Evolutionary conservation across 176 grass and related monocot species (phyloP), one percentile per base, ranked within the genome.

Genomic region (Carex scoparia): DNA sequence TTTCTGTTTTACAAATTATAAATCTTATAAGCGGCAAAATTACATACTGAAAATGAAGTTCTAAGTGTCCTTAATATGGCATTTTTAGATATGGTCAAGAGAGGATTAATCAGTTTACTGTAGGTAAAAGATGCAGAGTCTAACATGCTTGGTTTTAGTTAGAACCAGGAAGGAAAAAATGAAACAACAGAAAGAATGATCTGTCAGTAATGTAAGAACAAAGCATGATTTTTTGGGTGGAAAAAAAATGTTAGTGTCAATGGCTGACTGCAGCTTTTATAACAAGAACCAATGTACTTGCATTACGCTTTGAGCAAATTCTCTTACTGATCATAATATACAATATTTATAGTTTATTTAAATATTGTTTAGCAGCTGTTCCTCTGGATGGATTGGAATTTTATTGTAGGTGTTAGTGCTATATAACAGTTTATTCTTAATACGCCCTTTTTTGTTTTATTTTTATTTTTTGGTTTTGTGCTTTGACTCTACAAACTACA

Each of bases 1-100:
- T 87, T 94, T 58, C 18, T 44, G 33, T 59, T 61, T 84, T 87
- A 83, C 40, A 81, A 72, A n/a, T 76, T 85, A 19, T 7, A 62
- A 81, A 48, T 86, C 59, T 38, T 60, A 28, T 19, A 79, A 83
- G 80, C 70, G 3, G n/a, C 71, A 9, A 53, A 86, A 42, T 32
- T 40, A 67, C 61, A 56, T 53, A 46, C 69, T 48, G 5, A 30
- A 54, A 53, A 53, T 75, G 3, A 53, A 53, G 15, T 51, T 53
- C 18, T 6, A 75, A 42, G 53, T 49, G 23, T 55, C 49, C 15
- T 5, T 40, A 70, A 70, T 42, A 70, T 16, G 35, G 9, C 40
- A 35, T 70, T 44, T n/a, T 7, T 75, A 28, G 54, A 28, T 32
- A 15, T 56, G 32, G 48, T 77, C 23, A 55, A 56, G 31, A 76